These are phyloP conservation scores for Hanseniaspora gamundiae DNA, from an alignment of 1,139 yeast genomes.

Conservation along the genomic window DNA sequence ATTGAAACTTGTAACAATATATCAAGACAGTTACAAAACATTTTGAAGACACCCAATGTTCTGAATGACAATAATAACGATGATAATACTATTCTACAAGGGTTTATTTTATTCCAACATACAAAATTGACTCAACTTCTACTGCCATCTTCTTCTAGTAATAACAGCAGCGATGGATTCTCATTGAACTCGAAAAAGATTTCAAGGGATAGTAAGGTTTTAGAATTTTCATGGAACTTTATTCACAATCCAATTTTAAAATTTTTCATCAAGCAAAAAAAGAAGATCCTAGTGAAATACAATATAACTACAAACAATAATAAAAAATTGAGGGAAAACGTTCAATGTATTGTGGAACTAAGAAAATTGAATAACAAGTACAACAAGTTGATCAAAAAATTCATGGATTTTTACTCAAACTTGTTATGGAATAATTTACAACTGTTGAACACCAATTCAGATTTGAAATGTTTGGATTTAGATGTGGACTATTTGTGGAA, in stretches of 20 bases:
- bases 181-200: no score
- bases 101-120: neutral
- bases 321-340: conserved; percentile 7
- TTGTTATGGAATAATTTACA: conserved; percentile 11
- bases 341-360: conserved; percentile 33
- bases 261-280: conserved; percentile 3
- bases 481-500: neutral
- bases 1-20: conserved; percentile 1
- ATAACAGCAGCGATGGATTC: no score
- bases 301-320: conserved; percentile 6
- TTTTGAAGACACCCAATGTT: neutral
- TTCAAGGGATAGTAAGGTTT: neutral
- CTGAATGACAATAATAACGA: neutral
- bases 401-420: conserved; percentile 35
- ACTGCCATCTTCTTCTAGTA: no score
- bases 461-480: neutral
- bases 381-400: conserved; percentile 35
- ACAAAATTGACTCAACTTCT: neutral
- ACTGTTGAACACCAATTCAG: neutral
- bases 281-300: conserved; percentile 5
- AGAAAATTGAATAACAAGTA: conserved; percentile 43
- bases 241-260: conserved; percentile 7
- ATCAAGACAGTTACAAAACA: neutral
- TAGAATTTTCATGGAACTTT: conserved; percentile 4
- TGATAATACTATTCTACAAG: neutral